Base-by-base conservation (phyloP, 148 eudicot genomes). In the Amaranthus palmeri region DNA sequence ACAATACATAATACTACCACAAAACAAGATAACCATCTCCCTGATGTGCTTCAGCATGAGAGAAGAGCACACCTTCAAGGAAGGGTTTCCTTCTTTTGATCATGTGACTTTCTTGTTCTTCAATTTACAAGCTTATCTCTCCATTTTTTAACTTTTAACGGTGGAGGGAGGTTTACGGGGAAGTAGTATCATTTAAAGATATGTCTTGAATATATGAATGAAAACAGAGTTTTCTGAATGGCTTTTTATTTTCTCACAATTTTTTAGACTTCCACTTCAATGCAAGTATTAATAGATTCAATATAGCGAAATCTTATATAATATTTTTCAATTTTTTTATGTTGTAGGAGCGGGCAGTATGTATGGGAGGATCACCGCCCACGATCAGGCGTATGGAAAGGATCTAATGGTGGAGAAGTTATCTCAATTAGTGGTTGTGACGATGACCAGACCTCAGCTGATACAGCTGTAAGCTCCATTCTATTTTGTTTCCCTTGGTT, bases 341-440 rank as follows among this genome's bases (percentile, higher is more conserved):
- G 56, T 48, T 56, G 61, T 76, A 96, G 99, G 85, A 79, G 74
- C n/a, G 97, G 97, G 51, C 92, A 86, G 43, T 88, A 90, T 86
- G 78, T 71, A 25, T 96, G 99, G 97, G 99, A 96, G 77, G 99
- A 96, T 80, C 99, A 90, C 81, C 92, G 93, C 58, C 99, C 99
- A 65, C 85, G 82, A 74, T 85, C 97, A 67, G 99, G 99, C 54
- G 80, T 83, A 46, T 92, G 93, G 96, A 96, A 96, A 85, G 99
- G 99, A 78, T 81, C 92, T 48, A 81, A 59, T 70, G 99, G 99
- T 51, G 99, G 99, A 62, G 99, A 96, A 92, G 99, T 81, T 53
- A 75, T 96, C 62, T 96, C 97, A 61, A 86, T 96, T 71, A 92
- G 99, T 76, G 99, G 99, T 50, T 96, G 99, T 80, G 97, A 96